Evolutionary conservation across 108 stramenopile species (phyloP).

Genomic region (Cyclotella cryptica): DNA sequence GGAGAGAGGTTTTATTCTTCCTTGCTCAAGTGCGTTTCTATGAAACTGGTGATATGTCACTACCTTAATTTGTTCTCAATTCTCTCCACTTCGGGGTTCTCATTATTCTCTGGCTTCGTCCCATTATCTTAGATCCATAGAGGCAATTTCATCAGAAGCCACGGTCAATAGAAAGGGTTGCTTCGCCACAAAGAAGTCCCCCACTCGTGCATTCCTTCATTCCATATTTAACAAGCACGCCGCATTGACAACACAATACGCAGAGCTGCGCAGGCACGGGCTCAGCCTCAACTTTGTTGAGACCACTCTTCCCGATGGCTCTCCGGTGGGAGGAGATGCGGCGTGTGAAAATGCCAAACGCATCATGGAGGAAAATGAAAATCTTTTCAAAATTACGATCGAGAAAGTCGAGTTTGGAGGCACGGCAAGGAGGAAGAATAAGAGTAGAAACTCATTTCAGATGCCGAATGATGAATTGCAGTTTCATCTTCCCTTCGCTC

Average conservation of each 20-base stretch:
- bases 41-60: not conserved
- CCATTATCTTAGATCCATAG: no score
- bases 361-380: conserved; percentile 50
- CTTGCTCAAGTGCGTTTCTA: conserved; percentile 69
- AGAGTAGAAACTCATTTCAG: conserved; percentile 1
- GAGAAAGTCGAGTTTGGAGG: conserved; percentile 46
- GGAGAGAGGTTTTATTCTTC: conserved; percentile 78
- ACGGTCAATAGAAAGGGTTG: conserved; percentile 19
- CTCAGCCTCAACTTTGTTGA: conserved; percentile 37
- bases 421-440: conserved; percentile 6
- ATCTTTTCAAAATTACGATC: conserved; percentile 34
- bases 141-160: conserved; percentile 34
- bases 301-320: not conserved
- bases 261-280: conserved; percentile 40
- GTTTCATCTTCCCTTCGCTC: conserved; percentile 38
- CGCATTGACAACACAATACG: conserved; percentile 29
- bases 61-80: no score
- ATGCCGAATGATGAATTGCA: conserved; percentile 38
- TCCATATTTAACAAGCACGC: conserved; percentile 35
- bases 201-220: conserved; percentile 46
- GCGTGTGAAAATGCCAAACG: conserved; percentile 36
- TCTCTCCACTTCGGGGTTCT: no score
- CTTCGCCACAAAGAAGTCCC: conserved; percentile 26
- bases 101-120: not conserved
- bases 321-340: conserved; percentile 5